These are phyloP conservation scores for Boletus subcaerulescens DNA, from an alignment of 768 basidiomycete genomes.

Conservation along the genomic window DNA sequence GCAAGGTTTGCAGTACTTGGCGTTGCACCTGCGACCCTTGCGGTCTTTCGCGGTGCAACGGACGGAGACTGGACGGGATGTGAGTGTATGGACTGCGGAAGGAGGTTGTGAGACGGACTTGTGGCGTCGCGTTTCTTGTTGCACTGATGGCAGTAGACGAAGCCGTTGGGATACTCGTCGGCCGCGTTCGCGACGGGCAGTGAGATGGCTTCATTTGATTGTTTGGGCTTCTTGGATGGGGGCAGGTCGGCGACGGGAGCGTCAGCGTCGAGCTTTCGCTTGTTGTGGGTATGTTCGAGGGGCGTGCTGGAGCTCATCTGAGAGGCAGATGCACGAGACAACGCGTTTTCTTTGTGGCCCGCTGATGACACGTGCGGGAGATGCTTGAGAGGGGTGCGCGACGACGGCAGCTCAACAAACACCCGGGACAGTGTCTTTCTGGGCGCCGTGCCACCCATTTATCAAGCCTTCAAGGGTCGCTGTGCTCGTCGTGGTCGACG, in stretches of 20 bases:
- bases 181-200: constrained; percentile 19
- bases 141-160: constrained; percentile 71
- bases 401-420: constrained; percentile 57
- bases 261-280: constrained; percentile 48
- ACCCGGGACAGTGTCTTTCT: constrained; percentile 39
- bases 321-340: constrained; percentile 36
- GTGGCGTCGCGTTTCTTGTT: constrained; percentile 53
- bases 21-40: constrained; percentile 45
- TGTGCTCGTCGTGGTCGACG: constrained; percentile 19
- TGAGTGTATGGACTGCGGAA: constrained; percentile 6
- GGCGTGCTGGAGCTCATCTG: constrained; percentile 31
- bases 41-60: constrained; percentile 37
- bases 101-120: constrained; percentile 36
- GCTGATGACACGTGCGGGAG: constrained; percentile 27
- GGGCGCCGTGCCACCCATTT: constrained; percentile 24
- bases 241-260: constrained; percentile 13
- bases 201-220: constrained; percentile 21
- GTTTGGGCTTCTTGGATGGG: constrained; percentile 25
- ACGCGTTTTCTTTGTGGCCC: constrained; percentile 45
- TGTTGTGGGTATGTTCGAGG: constrained; percentile 34
- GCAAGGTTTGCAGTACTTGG: constrained; percentile 63
- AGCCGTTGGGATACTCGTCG: constrained; percentile 37
- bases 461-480: neutral
- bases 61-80: constrained; percentile 26
- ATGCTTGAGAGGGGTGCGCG: constrained; percentile 22